These are phyloP conservation scores for Dryas integrifolia DNA, from an alignment of 331 rosid species.

Conservation along the genomic window DNA sequence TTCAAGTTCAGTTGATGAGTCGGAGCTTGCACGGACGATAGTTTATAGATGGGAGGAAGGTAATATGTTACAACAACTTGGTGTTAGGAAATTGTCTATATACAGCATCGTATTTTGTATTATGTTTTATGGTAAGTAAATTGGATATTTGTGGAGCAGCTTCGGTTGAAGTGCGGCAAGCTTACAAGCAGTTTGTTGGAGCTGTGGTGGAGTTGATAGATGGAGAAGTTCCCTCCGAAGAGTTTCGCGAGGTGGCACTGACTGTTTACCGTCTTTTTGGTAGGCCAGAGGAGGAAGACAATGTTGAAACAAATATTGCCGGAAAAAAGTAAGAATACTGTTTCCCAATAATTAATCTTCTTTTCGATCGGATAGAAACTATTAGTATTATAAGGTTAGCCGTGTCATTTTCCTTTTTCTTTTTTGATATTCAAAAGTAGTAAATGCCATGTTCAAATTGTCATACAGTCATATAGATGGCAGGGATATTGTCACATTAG, in stretches of 20 bases:
- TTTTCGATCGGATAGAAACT: neutral
- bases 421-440: no score
- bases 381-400: neutral
- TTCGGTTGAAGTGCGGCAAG: slow-evolving; percentile 71
- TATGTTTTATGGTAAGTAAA: slow-evolving; percentile 3
- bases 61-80: slow-evolving; percentile 28
- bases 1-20: slow-evolving; percentile 70
- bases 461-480: neutral
- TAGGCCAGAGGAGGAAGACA: slow-evolving; percentile 44
- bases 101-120: slow-evolving; percentile 3
- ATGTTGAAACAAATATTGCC: slow-evolving; percentile 35
- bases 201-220: slow-evolving; percentile 78
- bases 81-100: neutral
- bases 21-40: slow-evolving; percentile 78
- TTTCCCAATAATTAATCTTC: neutral
- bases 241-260: slow-evolving; percentile 72
- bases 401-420: neutral
- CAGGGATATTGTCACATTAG: neutral
- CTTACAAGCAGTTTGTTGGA: slow-evolving; percentile 78
- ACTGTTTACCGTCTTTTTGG: slow-evolving; percentile 50
- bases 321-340: slow-evolving; percentile 50
- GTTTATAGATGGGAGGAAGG: slow-evolving; percentile 85
- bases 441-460: neutral
- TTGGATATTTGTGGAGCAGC: slow-evolving; percentile 58
- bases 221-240: slow-evolving; percentile 81